phyloP scores from a whole-genome alignment of 2,329 filamentous ascomycete species.

The Biscogniauxia marginata region DNA sequence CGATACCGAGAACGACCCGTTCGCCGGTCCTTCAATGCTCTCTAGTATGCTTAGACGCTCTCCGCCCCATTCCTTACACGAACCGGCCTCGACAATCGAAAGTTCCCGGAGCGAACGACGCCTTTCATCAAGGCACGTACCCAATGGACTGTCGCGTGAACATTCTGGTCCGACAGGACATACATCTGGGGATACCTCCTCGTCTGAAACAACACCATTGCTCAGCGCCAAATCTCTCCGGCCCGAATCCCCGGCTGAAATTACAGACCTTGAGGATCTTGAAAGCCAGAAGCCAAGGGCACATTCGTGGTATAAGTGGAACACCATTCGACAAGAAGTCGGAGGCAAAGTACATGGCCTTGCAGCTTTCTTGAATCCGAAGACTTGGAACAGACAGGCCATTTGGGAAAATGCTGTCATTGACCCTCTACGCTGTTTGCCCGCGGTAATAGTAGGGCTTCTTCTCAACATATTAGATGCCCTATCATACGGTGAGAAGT shows the following conservation, averaged over 20 bases:
- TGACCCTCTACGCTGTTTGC: slow-evolving; percentile 69
- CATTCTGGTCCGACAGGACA: neutral
- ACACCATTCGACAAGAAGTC: slow-evolving; percentile 26
- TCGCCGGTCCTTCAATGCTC: slow-evolving; percentile 35
- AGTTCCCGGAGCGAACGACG: slow-evolving; percentile 2
- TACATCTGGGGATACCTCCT: slow-evolving; percentile 3
- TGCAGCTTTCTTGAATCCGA: slow-evolving; percentile 54
- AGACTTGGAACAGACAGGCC: slow-evolving; percentile 66
- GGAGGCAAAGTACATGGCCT: slow-evolving; percentile 22
- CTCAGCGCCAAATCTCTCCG: slow-evolving; percentile 36
- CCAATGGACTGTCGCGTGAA: slow-evolving; percentile 6
- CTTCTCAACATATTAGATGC: slow-evolving; percentile 93
- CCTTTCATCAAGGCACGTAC: slow-evolving; percentile 8
- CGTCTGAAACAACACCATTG: slow-evolving; percentile 51
- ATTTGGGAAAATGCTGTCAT: slow-evolving; percentile 65
- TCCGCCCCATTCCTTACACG: slow-evolving; percentile 39
- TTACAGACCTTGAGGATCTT: slow-evolving; percentile 40
- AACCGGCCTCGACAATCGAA: neutral
- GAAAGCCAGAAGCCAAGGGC: slow-evolving; percentile 48
- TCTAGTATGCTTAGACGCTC: slow-evolving; percentile 51
- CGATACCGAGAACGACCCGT: slow-evolving; percentile 16
- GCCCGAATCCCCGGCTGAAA: slow-evolving; percentile 30
- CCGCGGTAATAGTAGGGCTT: slow-evolving; percentile 83
- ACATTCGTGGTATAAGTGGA: slow-evolving; percentile 16
- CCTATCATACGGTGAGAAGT: slow-evolving; percentile 74